Conservation (phyloP, 352 stramenopile genomes). For the Phytopythium helicoides region DNA sequence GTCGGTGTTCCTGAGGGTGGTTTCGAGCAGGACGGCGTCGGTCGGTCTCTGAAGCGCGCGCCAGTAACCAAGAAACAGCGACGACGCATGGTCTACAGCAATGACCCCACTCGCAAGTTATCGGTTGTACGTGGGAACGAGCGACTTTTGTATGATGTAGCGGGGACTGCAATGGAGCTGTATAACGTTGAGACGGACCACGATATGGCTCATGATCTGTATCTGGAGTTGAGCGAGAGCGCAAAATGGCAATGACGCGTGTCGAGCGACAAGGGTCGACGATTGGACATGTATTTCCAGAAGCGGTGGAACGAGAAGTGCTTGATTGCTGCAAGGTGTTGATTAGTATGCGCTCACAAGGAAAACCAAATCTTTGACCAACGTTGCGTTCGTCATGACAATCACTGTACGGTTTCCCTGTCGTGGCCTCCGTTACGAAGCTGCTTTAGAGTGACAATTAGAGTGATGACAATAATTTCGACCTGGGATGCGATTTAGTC, state of each 20-base stretch:
- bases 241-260: slow-evolving; percentile 14
- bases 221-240: slow-evolving; percentile 11
- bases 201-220: slow-evolving; percentile 31
- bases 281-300: slow-evolving; percentile 51
- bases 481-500: no score
- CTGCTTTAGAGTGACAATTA: no score
- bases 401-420: no score
- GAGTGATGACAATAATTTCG: no score
- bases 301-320: slow-evolving; percentile 41
- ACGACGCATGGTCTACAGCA: slow-evolving; percentile 51
- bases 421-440: no score
- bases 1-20: no score
- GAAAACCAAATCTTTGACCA: no score
- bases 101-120: slow-evolving; percentile 48
- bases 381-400: no score
- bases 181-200: slow-evolving; percentile 39
- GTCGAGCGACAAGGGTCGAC: slow-evolving; percentile 22
- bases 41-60: slow-evolving; percentile 39
- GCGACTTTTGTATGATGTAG: slow-evolving; percentile 40
- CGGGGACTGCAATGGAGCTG: slow-evolving; percentile 28
- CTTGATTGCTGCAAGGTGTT: slow-evolving; percentile 25
- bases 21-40: slow-evolving; percentile 33
- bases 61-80: slow-evolving; percentile 24
- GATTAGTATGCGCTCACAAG: no score
- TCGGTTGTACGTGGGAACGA: slow-evolving; percentile 33